phyloP scores from a whole-genome alignment of 305 asterid species.

The Ruellia speciosa region DNA sequence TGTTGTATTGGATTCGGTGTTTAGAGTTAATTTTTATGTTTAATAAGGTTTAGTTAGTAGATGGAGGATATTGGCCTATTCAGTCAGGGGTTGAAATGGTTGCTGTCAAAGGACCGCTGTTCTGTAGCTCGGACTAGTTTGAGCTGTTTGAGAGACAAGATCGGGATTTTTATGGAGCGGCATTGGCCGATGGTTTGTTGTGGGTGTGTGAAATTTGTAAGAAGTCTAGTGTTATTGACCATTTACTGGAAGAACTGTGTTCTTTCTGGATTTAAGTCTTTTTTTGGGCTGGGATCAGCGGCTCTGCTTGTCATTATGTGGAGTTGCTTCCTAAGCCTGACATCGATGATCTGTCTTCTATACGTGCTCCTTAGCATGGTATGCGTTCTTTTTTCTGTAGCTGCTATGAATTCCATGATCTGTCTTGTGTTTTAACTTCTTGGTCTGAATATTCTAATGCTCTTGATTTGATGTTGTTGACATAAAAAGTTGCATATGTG shows the following conservation, averaged over 20 bases:
- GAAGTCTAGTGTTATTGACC: constrained; percentile 43
- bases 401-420: constrained; percentile 21
- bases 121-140: constrained; percentile 46
- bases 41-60: constrained; percentile 25
- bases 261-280: constrained; percentile 57
- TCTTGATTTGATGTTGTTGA: constrained; percentile 9
- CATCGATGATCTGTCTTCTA: constrained; percentile 86
- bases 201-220: constrained; percentile 62
- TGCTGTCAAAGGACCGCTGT: constrained; percentile 68
- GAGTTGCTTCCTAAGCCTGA: constrained; percentile 95
- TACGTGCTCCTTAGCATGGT: constrained; percentile 97
- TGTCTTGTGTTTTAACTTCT: constrained; percentile 9
- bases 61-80: constrained; percentile 99
- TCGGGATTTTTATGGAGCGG: constrained; percentile 65
- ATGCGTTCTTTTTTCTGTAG: constrained; percentile 26
- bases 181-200: constrained; percentile 91
- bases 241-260: constrained; percentile 72
- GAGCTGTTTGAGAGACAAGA: constrained; percentile 63
- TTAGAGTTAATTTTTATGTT: constrained; percentile 25
- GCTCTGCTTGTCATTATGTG: constrained; percentile 91
- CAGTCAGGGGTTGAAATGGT: constrained; percentile 86
- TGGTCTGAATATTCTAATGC: constrained; percentile 13
- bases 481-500: constrained; percentile 5
- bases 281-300: constrained; percentile 73
- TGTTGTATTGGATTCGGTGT: constrained; percentile 17